Evolutionary conservation across 495 filamentous ascomycete species (phyloP).

Genomic region (Polyplosphaeria fusca): DNA sequence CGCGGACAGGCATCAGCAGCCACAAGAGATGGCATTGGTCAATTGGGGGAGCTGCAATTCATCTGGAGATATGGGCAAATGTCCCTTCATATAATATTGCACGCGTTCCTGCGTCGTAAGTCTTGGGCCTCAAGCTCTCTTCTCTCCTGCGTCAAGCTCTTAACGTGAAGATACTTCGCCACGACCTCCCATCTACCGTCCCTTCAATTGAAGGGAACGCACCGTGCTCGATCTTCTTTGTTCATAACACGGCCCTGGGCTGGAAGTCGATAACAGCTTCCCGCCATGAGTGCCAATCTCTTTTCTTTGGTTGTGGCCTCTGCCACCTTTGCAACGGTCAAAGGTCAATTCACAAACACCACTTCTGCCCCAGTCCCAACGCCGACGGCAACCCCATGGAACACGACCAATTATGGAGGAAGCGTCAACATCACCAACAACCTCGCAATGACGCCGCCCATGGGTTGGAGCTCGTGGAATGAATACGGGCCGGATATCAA

Average conservation of each 20-base stretch:
- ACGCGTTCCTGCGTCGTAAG: slow-evolving; percentile 16
- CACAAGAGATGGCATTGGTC: slow-evolving; percentile 10
- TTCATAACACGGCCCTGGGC: too few relatives aligned
- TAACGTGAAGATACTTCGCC: neutral
- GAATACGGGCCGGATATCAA: slow-evolving; percentile 27
- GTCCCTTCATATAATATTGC: slow-evolving; percentile 10
- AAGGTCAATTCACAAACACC: slow-evolving; percentile 13
- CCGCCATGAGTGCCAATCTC: too few relatives aligned
- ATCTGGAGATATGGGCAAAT: slow-evolving; percentile 8
- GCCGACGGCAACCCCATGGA: slow-evolving; percentile 8
- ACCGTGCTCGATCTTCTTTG: neutral
- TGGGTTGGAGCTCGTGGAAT: slow-evolving; percentile 30
- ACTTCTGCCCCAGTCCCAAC: slow-evolving; percentile 3
- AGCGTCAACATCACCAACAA: slow-evolving; percentile 22
- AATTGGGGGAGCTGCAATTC: slow-evolving; percentile 2
- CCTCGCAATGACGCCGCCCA: slow-evolving; percentile 23
- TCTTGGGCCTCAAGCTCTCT: neutral
- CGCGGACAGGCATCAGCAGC: slow-evolving; percentile 2
- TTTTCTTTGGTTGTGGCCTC: neutral
- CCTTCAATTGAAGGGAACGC: neutral
- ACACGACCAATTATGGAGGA: slow-evolving; percentile 18
- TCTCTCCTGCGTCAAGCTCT: neutral
- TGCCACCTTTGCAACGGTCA: neutral
- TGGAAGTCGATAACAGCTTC: too few relatives aligned
- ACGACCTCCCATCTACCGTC: neutral